Evolutionary conservation across 116 monocot species (phyloP), one percentile per base, ranked within the genome.

Genomic region (Zostera marina): DNA sequence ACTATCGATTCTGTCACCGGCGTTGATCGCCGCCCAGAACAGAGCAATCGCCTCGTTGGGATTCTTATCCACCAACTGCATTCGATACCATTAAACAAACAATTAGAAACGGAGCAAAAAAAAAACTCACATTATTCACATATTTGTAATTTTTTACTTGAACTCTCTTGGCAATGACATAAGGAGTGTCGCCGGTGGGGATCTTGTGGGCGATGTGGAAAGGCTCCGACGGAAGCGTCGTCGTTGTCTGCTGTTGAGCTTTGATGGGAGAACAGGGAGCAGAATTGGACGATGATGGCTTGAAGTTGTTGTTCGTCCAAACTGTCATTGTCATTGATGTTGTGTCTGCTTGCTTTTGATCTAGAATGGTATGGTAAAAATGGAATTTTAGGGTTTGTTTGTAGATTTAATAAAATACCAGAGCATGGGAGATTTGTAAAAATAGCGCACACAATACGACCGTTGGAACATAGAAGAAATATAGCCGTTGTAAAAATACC

Each of bases 11-110:
- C 96, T 63, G 59, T 96, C 96, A 0, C 96, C 96, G 41, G 85
- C 74, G 40, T 96, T 96, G 59, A 96, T 96, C 1, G 96, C 96
- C 22, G 76, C 76, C 96, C 96, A 96, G 64, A 96, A 96, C 62
- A 96, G 47, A 21, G 79, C 79, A 9, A 96, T 96, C 8, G 96
- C 96, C 58, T 66, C 82, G 69, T 85, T 83, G 0, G 89, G 89
- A 42, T 96, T 83, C 72, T 89, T 96, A 17, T 96, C 96, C 15
- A 96, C 89, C 45, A 96, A 66, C 96, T 94, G 41, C 24, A n/a
- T 32, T 32, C 4, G 0, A 32, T 5, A 32, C 32, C 32, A 32
- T 2, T 32, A 0, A 32, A 32, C 32, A 0, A 32, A 32, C 32
- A 32, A 32, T 32, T 5, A 32, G 2, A 12, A 22, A 48, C 7